These are phyloP conservation scores for Auricularia auricula-judae DNA, from an alignment of 768 basidiomycete genomes.

Conservation along the genomic window DNA sequence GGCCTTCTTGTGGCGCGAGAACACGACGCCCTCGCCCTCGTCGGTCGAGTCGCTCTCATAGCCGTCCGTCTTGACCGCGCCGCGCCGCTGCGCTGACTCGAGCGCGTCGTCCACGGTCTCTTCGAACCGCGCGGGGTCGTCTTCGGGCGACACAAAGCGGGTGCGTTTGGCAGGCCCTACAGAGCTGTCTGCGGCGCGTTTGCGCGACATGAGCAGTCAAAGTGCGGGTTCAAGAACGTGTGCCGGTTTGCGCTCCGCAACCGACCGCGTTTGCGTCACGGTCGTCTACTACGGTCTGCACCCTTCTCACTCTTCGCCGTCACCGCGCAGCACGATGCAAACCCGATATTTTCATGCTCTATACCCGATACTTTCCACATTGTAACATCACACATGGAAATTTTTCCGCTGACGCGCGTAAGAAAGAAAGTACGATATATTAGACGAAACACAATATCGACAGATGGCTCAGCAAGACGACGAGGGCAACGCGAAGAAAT, in stretches of 20 bases:
- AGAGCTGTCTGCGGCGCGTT: not conserved
- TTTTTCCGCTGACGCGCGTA: too few relatives aligned
- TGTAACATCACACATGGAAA: too few relatives aligned
- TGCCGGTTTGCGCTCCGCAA: too few relatives aligned
- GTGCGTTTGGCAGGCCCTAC: conserved; percentile 4
- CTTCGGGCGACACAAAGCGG: conserved; percentile 5
- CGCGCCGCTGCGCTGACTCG: conserved; percentile 54
- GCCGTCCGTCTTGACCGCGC: conserved; percentile 72
- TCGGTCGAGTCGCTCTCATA: conserved; percentile 94
- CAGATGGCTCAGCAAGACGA: not conserved
- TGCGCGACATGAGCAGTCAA: not conserved
- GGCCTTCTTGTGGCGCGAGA: conserved; percentile 52
- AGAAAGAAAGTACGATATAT: not conserved
- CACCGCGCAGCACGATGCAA: too few relatives aligned
- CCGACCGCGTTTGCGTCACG: too few relatives aligned
- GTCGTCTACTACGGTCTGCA: too few relatives aligned
- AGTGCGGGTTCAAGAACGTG: not conserved
- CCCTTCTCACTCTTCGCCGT: too few relatives aligned
- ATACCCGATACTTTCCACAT: too few relatives aligned
- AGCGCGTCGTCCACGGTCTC: conserved; percentile 69
- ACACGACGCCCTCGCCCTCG: conserved; percentile 88
- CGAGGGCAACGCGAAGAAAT: not conserved
- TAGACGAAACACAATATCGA: not conserved
- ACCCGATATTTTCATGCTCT: too few relatives aligned
- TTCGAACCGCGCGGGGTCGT: conserved; percentile 60